A percentile compares a stretch with the other conserved stretches of the same genome.
Evolutionary conservation across 164 flowering plant genomes (phyloP).

Genomic region (Liquidambar formosana): DNA sequence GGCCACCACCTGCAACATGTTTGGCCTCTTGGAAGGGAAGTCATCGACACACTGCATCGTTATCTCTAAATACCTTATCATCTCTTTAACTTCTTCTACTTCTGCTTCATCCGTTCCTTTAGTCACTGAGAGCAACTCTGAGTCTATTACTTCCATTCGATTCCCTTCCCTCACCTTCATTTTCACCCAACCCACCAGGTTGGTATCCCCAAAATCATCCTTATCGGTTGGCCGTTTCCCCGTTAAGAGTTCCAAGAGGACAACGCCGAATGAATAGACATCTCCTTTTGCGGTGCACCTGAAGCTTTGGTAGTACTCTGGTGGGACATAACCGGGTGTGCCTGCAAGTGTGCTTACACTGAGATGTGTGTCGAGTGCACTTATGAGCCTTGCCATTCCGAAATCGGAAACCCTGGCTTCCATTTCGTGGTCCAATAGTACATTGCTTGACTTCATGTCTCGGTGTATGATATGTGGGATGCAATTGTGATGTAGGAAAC

Average conservation of each 20-base stretch:
- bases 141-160: constrained; percentile 77
- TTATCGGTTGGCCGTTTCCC: constrained; percentile 69
- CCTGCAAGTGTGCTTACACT: constrained; percentile 78
- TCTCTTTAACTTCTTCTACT: constrained; percentile 56
- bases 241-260: constrained; percentile 56
- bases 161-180: constrained; percentile 74
- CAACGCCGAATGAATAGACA: constrained; percentile 67
- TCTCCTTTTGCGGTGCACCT: constrained; percentile 78
- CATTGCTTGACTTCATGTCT: constrained; percentile 81
- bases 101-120: constrained; percentile 35
- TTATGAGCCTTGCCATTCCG: constrained; percentile 78
- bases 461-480: constrained; percentile 75
- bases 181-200: constrained; percentile 79
- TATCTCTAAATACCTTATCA: constrained; percentile 69
- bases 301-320: constrained; percentile 80
- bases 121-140: constrained; percentile 37
- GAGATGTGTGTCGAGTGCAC: constrained; percentile 68
- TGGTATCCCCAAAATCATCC: constrained; percentile 74
- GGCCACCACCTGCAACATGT: constrained; percentile 82
- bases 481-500: constrained; percentile 76
- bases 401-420: constrained; percentile 76
- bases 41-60: constrained; percentile 82
- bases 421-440: constrained; percentile 58
- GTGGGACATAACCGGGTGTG: constrained; percentile 79
- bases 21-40: constrained; percentile 85